phyloP scores from a whole-genome alignment of 768 basidiomycete species.

The Phanerochaete sordida region DNA sequence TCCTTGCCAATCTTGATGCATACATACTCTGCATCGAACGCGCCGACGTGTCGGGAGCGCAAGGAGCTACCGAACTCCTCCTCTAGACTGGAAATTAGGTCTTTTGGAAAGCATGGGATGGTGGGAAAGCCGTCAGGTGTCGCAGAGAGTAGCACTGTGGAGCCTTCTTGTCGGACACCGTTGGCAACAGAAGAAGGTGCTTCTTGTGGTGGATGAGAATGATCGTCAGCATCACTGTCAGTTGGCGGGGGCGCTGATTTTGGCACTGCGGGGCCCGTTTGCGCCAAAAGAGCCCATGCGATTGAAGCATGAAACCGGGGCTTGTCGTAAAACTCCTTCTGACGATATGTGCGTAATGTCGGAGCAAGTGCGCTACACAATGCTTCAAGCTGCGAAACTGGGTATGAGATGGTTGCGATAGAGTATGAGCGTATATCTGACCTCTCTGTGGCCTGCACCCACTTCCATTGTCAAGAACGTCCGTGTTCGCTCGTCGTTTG shows the following conservation, averaged over 20 bases:
- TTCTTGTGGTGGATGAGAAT: background rate
- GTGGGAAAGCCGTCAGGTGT: slow-evolving; percentile 35
- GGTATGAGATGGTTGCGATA: background rate
- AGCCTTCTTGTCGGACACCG: background rate
- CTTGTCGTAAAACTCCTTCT: slow-evolving; percentile 73
- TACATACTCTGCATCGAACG: slow-evolving; percentile 52
- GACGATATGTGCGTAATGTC: slow-evolving; percentile 54
- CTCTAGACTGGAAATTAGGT: slow-evolving; percentile 49
- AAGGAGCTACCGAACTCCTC: slow-evolving; percentile 39
- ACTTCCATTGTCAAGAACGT: slow-evolving; percentile 79
- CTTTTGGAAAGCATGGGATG: slow-evolving; percentile 48
- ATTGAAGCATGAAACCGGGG: slow-evolving; percentile 90
- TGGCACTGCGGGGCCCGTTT: background rate
- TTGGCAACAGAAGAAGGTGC: no score
- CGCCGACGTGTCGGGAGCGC: slow-evolving; percentile 36
- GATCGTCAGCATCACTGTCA: background rate
- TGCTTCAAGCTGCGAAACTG: slow-evolving; percentile 47
- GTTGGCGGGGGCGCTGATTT: background rate
- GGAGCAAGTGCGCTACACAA: slow-evolving; percentile 58
- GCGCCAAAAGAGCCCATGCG: slow-evolving; percentile 72
- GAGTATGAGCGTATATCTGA: slow-evolving; percentile 27
- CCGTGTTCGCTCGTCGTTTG: slow-evolving; percentile 78
- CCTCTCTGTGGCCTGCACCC: slow-evolving; percentile 81
- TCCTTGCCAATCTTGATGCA: slow-evolving; percentile 72
- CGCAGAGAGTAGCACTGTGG: slow-evolving; percentile 13